Evolutionary conservation across 2,329 filamentous ascomycete genomes (phyloP).

Genomic region (Apiospora hydei): DNA sequence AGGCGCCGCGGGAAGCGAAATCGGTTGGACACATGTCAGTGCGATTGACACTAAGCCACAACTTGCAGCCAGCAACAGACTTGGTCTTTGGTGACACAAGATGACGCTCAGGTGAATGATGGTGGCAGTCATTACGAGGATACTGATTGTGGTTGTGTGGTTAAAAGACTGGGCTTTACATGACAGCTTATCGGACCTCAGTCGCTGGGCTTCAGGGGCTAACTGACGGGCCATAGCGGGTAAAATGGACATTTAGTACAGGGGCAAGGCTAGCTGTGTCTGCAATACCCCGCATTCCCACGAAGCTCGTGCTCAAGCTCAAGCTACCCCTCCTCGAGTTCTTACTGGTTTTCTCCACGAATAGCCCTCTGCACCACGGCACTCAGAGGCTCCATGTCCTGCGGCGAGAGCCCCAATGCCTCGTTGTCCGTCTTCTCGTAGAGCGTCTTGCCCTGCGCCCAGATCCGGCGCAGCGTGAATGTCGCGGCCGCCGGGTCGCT

Average conservation of each 20-base stretch:
- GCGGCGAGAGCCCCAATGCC: conserved; percentile 56
- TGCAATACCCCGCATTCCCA: not conserved
- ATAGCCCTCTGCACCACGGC: conserved; percentile 49
- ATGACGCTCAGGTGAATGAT: too few relatives aligned
- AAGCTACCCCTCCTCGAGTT: not conserved
- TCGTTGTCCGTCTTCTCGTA: conserved; percentile 74
- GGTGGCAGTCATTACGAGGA: too few relatives aligned
- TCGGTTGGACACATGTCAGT: not conserved
- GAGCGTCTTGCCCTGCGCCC: conserved; percentile 75
- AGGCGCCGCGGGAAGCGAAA: too few relatives aligned
- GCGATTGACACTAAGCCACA: not conserved
- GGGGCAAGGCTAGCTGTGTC: not conserved
- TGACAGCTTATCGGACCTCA: too few relatives aligned
- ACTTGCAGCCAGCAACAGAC: not conserved
- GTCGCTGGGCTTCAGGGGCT: not conserved
- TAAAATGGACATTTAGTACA: not conserved
- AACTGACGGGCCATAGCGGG: not conserved
- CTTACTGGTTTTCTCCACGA: conserved; percentile 30
- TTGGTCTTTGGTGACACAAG: too few relatives aligned
- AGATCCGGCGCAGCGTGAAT: conserved; percentile 72
- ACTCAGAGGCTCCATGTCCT: conserved; percentile 60
- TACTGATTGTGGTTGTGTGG: too few relatives aligned
- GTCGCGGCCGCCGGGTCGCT: conserved; percentile 58
- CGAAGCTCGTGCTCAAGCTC: not conserved
- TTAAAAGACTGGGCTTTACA: too few relatives aligned